A percentile compares a stretch with the other conserved stretches of the same genome.
These are phyloP conservation scores for Blastobotrys elegans DNA, from an alignment of 1,139 yeast genomes.

Conservation along the genomic window DNA sequence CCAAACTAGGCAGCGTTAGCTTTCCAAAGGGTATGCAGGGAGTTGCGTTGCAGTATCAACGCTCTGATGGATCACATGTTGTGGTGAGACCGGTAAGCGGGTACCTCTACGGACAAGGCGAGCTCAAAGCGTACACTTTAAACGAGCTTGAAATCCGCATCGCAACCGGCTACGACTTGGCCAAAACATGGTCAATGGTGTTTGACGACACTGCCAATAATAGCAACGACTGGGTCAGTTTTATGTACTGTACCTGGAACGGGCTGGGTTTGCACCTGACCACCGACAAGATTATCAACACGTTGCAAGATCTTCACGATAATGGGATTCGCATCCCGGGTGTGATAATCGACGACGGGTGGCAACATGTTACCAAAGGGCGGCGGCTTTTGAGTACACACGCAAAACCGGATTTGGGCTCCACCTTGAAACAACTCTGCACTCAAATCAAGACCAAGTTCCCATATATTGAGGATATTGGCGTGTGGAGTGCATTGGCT, in stretches of 20 bases:
- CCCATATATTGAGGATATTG: conserved; percentile 30
- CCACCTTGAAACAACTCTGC: conserved; percentile 28
- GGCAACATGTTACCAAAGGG: conserved; percentile 27
- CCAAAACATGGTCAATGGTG: conserved; percentile 17
- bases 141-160: conserved; percentile 22
- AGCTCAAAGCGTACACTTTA: conserved; percentile 16
- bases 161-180: conserved; percentile 19
- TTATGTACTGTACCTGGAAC: conserved; percentile 34
- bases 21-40: conserved; percentile 14
- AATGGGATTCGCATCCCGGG: conserved; percentile 24
- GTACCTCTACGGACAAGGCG: conserved; percentile 19
- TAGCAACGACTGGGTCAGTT: conserved; percentile 22
- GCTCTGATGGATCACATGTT: conserved; percentile 26
- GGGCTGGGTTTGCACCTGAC: conserved; percentile 28
- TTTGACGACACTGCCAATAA: conserved; percentile 8
- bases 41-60: conserved; percentile 19
- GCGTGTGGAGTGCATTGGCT: conserved; percentile 33
- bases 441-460: conserved; percentile 22
- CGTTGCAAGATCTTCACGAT: conserved; percentile 25
- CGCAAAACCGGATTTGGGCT: conserved; percentile 27
- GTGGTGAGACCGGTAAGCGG: conserved; percentile 25
- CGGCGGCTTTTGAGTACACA: conserved; percentile 25
- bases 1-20: not conserved
- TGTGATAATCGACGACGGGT: conserved; percentile 33
- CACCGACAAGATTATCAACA: conserved; percentile 22